A percentile compares a stretch with the other conserved stretches of the same genome.
phyloP scores from a whole-genome alignment of 1,284 basidiomycete genomes.

The Ustilago sp. region DNA sequence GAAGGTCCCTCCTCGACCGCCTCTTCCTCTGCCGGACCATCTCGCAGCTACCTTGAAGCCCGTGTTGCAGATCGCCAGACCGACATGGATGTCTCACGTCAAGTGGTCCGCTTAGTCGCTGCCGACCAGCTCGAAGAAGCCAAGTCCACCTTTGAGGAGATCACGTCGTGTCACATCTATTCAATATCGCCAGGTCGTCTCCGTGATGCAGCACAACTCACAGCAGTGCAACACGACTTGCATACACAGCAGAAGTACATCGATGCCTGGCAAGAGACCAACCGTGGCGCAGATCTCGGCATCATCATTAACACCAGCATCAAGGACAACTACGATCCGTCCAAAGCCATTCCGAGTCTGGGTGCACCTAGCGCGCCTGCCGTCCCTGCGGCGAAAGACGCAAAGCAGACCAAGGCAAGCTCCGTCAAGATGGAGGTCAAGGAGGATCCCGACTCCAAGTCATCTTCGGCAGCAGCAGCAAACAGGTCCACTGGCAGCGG shows the following conservation, averaged over 20 bases:
- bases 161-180: conserved; percentile 53
- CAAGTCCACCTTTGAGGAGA: conserved; percentile 17
- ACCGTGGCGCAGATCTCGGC: conserved; percentile 51
- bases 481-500: conserved; percentile 7
- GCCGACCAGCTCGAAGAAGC: conserved; percentile 39
- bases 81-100: conserved; percentile 9
- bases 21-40: conserved; percentile 18
- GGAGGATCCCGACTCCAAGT: conserved; percentile 19
- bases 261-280: conserved; percentile 45
- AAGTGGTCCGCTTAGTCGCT: conserved; percentile 37
- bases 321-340: conserved; percentile 47
- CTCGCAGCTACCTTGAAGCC: conserved; percentile 31
- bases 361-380: conserved; percentile 36
- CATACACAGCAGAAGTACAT: conserved; percentile 49
- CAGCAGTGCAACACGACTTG: conserved; percentile 54
- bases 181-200: conserved; percentile 48
- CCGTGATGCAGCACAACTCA: conserved; percentile 49
- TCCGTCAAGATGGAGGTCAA: conserved; percentile 20
- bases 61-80: conserved; percentile 22
- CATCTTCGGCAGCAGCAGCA: conserved; percentile 13
- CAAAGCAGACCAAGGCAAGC: conserved; percentile 14
- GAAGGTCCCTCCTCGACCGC: conserved; percentile 20
- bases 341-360: conserved; percentile 34
- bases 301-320: conserved; percentile 38
- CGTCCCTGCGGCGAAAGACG: conserved; percentile 19